Base-by-base conservation (phyloP, 1,284 basidiomycete genomes). In the Amylostereum chailletii region DNA sequence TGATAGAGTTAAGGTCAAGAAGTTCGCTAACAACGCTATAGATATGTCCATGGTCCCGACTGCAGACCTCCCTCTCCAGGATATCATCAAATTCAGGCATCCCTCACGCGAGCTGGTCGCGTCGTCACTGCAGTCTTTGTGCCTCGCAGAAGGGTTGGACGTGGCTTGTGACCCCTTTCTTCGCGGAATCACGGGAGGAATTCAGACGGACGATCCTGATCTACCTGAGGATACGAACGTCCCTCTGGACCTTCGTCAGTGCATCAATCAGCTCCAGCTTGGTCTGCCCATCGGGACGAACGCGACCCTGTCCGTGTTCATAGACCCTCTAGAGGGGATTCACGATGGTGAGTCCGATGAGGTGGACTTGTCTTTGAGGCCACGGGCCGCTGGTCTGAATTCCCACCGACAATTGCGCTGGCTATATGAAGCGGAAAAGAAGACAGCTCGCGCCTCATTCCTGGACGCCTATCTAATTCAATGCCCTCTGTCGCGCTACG, bases 1-100 rank as follows among this genome's bases (percentile, higher is more conserved):
- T 47, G 10, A 42, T 34, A 30, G 7, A 5, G 45, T 31, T 43
- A n/a, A 37, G n/a, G 36, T 7, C 8, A n/a, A 37, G 36, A 37
- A n/a, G n/a, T 37, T 37, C 8, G n/a, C 36, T n/a, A n/a, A 8
- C 8, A 37, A 37, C 36, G 30, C 19, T 19, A 8, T 60, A 93
- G 91, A 96, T 70, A 60, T 76, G 34, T 75, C 76, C 7, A 69
- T 84, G 46, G 75, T 96, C 40, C 92, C 92, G 7, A 61, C 76
- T 39, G 62, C 65, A 7, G 81, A 85, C 51, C 75, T 96, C 34
- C 90, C 92, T 5, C 64, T 97, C 10, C 93, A 97, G 64, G 71
- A 68, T 1, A 79, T 79, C 29, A 72, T 95, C 45, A 60, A 67
- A 30, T 94, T 94, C 64, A 60, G 72, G 49, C 72, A 86, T 30